Conservation (phyloP, 2,329 filamentous ascomycete species). For the Xylaria hypoxylon region DNA sequence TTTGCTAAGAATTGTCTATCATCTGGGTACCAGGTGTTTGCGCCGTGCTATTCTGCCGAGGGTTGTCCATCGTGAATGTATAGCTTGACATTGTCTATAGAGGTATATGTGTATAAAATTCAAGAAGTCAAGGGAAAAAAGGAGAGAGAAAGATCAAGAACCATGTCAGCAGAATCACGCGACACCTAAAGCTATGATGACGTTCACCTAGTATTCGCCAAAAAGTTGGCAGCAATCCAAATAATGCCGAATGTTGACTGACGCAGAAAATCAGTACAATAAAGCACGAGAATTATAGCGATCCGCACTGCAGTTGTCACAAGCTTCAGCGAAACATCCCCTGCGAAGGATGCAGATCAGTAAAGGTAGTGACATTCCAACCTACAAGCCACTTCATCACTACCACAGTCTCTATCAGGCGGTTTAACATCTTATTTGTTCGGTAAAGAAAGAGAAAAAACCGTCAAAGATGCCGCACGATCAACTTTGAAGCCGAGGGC, state of each 20-base stretch:
- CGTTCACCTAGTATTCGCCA: not conserved
- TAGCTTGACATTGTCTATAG: not conserved
- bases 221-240: not conserved
- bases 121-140: not conserved
- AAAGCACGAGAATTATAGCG: not conserved
- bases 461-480: not conserved
- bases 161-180: not conserved
- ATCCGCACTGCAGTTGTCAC: conserved; percentile 6
- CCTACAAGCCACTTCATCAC: conserved; percentile 6
- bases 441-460: too few species aligned
- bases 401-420: not conserved
- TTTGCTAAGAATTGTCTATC: not conserved
- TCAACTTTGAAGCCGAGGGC: too few species aligned
- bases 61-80: not conserved
- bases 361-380: not conserved
- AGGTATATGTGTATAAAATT: not conserved
- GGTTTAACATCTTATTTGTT: too few species aligned
- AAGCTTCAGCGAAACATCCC: not conserved
- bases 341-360: conserved; percentile 5
- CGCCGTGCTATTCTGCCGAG: not conserved
- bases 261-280: too few species aligned
- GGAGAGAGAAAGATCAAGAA: not conserved
- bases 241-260: too few species aligned
- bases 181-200: not conserved
- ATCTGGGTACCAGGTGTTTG: not conserved